phyloP scores from a whole-genome alignment of 495 filamentous ascomycete species.

The Penicillium taxi region DNA sequence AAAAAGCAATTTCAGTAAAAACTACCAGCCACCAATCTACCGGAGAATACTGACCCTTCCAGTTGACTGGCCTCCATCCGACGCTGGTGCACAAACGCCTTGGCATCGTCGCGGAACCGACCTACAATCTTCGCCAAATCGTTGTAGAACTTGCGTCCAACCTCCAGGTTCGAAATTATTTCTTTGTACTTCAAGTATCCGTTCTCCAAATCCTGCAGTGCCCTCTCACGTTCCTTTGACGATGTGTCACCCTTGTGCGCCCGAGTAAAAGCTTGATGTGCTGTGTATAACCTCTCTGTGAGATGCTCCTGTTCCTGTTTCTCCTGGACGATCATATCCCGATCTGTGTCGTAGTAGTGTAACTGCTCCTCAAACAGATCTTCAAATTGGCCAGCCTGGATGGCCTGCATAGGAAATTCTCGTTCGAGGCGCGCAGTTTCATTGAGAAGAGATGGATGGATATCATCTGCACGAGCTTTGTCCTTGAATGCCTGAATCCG shows the following conservation, averaged over 20 bases:
- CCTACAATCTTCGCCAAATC: slow-evolving; percentile 80
- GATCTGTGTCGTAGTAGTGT: slow-evolving; percentile 67
- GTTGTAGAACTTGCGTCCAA: slow-evolving; percentile 93
- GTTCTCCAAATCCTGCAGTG: slow-evolving; percentile 81
- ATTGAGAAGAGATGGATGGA: slow-evolving; percentile 68
- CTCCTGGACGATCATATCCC: slow-evolving; percentile 62
- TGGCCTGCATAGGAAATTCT: slow-evolving; percentile 70
- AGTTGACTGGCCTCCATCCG: slow-evolving; percentile 71
- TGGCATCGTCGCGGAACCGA: slow-evolving; percentile 68
- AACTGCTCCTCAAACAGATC: slow-evolving; percentile 80
- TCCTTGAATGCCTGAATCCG: slow-evolving; percentile 67
- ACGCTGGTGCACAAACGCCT: slow-evolving; percentile 69
- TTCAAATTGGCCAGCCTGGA: slow-evolving; percentile 85
- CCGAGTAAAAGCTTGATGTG: slow-evolving; percentile 66
- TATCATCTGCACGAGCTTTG: slow-evolving; percentile 80
- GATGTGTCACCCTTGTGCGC: slow-evolving; percentile 65
- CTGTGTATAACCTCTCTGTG: slow-evolving; percentile 55
- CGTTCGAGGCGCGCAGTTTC: slow-evolving; percentile 83
- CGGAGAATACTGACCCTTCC: slow-evolving; percentile 52
- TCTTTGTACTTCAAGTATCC: slow-evolving; percentile 95
- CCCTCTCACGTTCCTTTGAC: slow-evolving; percentile 71
- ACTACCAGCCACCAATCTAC: no score
- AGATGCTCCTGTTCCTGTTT: slow-evolving; percentile 67
- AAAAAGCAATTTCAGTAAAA: neutral
- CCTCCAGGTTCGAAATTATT: slow-evolving; percentile 79